Evolutionary conservation across 768 basidiomycete genomes (phyloP).

Genomic region (Agrocybe praecox): DNA sequence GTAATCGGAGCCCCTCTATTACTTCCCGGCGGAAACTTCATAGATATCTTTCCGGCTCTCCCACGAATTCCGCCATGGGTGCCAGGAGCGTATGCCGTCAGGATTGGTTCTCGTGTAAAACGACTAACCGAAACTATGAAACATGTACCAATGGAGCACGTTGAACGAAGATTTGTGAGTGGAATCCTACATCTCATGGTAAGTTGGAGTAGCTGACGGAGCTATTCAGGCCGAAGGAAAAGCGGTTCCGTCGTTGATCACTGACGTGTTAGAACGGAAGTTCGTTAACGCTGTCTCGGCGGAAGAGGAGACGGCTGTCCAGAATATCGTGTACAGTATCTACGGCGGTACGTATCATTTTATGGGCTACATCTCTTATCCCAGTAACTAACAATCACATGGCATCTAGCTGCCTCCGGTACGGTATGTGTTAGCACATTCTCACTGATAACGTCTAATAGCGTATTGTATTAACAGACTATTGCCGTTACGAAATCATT

Average conservation of each 20-base stretch:
- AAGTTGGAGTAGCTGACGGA: background rate
- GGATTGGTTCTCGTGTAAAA: conserved; percentile 17
- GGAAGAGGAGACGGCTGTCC: conserved; percentile 9
- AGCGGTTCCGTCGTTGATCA: conserved; percentile 13
- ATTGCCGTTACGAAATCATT: conserved; percentile 32
- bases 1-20: conserved; percentile 19
- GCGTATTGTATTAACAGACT: conserved; percentile 26
- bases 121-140: conserved; percentile 6
- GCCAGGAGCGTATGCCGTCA: conserved; percentile 15
- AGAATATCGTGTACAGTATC: conserved; percentile 10
- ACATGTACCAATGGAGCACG: conserved; percentile 9
- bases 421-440: background rate
- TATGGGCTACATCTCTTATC: too few relatives aligned
- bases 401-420: conserved; percentile 7
- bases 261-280: conserved; percentile 16
- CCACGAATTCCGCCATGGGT: conserved; percentile 19
- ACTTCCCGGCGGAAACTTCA: conserved; percentile 1
- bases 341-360: conserved; percentile 16
- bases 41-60: conserved; percentile 17
- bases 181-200: background rate
- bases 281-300: conserved; percentile 2
- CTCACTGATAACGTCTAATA: too few relatives aligned
- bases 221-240: conserved; percentile 12
- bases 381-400: too few relatives aligned
- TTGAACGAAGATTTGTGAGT: conserved; percentile 3